These are phyloP conservation scores for Acidomyces sp. DNA, from an alignment of 495 filamentous ascomycete species.

Conservation along the genomic window DNA sequence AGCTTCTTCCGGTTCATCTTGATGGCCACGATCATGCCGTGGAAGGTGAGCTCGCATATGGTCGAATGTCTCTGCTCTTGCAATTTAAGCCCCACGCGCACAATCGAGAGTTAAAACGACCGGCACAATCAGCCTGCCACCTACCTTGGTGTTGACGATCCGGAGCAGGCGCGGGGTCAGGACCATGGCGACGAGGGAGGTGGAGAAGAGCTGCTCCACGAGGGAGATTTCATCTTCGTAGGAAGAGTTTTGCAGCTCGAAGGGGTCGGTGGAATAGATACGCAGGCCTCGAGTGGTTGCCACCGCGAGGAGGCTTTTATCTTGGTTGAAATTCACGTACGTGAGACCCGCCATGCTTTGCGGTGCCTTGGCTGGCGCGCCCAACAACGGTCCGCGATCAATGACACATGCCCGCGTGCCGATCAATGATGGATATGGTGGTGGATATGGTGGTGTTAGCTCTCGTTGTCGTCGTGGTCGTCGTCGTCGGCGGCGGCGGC, in stretches of 20 bases:
- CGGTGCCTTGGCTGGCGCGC: no score
- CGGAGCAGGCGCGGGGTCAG: conserved; percentile 78
- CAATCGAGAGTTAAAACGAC: no score
- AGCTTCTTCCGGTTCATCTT: conserved; percentile 87
- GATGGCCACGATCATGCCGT: conserved; percentile 82
- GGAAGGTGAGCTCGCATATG: conserved; percentile 97
- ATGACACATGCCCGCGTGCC: no score
- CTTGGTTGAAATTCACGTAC: conserved; percentile 98
- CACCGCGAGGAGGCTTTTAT: conserved; percentile 72
- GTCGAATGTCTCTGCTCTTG: conserved; percentile 65
- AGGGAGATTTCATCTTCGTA: conserved; percentile 87
- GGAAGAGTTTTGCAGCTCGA: conserved; percentile 82
- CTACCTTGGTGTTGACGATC: conserved; percentile 96
- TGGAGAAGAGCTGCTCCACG: conserved; percentile 98
- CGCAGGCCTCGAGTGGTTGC: conserved; percentile 85
- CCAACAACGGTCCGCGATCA: no score
- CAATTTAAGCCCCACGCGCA: no score
- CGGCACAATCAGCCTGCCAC: no score
- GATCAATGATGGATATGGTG: no score
- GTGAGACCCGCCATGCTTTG: conserved; percentile 73
- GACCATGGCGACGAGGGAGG: conserved; percentile 88
- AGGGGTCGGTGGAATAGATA: conserved; percentile 91
- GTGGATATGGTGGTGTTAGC: no score
- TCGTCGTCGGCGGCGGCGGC: no score
- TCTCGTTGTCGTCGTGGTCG: no score